Evolutionary conservation across 495 filamentous ascomycete genomes (phyloP).

Genomic region (Aspergillus mulundensis): DNA sequence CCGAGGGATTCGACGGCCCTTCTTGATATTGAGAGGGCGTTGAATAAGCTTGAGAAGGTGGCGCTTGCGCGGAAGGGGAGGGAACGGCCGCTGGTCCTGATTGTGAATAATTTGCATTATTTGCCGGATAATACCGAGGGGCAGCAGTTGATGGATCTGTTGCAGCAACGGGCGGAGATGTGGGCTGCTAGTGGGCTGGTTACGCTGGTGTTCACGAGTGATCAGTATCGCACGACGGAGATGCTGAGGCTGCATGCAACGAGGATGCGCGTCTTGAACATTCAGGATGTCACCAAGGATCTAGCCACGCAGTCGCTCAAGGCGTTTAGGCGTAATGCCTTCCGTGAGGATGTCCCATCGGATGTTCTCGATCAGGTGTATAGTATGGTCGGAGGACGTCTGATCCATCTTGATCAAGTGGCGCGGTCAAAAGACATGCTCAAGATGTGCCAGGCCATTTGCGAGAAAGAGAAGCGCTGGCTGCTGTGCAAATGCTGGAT

Average conservation of each 20-base stretch:
- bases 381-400: constrained; percentile 74
- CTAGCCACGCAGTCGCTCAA: constrained; percentile 70
- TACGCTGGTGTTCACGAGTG: constrained; percentile 80
- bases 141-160: constrained; percentile 82
- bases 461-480: constrained; percentile 82
- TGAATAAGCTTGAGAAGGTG: constrained; percentile 97
- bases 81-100: constrained; percentile 70
- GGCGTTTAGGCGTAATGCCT: constrained; percentile 69
- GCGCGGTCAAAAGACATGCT: constrained; percentile 83
- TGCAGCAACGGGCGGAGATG: constrained; percentile 94
- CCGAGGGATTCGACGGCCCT: constrained; percentile 89
- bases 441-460: constrained; percentile 71
- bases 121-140: constrained; percentile 88
- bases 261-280: constrained; percentile 82
- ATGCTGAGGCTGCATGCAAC: constrained; percentile 83
- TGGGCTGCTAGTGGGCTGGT: constrained; percentile 90
- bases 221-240: constrained; percentile 98
- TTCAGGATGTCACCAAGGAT: constrained; percentile 72
- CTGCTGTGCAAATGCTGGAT: constrained; percentile 94
- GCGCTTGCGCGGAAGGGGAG: constrained; percentile 64
- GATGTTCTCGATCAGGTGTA: constrained; percentile 72
- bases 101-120: constrained; percentile 87
- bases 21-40: constrained; percentile 88
- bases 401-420: constrained; percentile 81
- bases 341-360: constrained; percentile 48